These are phyloP conservation scores for Colletotrichum sp. DNA, from an alignment of 2,329 filamentous ascomycete species.

Conservation along the genomic window DNA sequence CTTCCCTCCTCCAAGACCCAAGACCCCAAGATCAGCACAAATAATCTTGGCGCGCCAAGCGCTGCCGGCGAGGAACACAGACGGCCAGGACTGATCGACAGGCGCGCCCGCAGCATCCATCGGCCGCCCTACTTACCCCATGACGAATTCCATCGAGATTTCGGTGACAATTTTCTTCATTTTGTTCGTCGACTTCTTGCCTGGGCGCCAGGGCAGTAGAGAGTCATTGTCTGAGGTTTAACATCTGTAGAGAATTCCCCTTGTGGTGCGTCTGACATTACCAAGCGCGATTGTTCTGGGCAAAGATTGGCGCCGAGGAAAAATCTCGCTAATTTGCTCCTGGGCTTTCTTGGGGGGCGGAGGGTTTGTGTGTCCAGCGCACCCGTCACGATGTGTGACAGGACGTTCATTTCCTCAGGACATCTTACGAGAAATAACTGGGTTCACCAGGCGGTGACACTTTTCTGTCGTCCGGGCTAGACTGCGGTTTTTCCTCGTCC, in stretches of 20 bases:
- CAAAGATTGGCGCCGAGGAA: background rate
- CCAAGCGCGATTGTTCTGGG: background rate
- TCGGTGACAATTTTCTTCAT: background rate
- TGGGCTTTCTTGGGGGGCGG: background rate
- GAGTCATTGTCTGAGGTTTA: background rate
- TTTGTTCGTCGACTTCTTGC: background rate
- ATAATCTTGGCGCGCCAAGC: background rate
- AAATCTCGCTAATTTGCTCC: background rate
- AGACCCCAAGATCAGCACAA: background rate
- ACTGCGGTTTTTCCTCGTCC: background rate
- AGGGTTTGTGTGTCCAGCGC: background rate
- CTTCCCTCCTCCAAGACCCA: background rate
- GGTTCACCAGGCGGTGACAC: background rate
- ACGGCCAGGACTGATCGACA: background rate
- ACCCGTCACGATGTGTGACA: background rate
- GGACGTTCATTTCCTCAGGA: too few species aligned
- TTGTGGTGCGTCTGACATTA: background rate
- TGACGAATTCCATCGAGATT: background rate
- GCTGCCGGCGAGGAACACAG: background rate
- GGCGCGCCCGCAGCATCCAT: background rate
- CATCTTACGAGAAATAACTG: background rate
- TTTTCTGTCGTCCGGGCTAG: rapidly evolving
- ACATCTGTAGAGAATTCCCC: background rate
- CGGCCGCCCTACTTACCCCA: background rate
- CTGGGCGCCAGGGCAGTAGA: background rate